phyloP scores from a whole-genome alignment of 331 rosid genomes.

The Quercus lobata region DNA sequence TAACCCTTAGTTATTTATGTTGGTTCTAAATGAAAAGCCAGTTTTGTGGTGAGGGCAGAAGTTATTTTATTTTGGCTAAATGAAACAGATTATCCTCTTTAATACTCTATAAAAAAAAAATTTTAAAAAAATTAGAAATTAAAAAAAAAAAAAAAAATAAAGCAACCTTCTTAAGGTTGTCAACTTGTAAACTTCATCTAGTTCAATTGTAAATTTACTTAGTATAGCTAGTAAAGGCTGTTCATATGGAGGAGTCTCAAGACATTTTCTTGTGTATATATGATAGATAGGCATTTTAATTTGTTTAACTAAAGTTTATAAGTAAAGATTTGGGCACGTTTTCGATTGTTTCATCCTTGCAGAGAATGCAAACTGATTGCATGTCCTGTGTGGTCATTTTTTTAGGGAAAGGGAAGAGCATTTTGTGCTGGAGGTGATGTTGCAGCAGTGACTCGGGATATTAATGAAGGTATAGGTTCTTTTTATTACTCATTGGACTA shows the following conservation, averaged over 20 bases:
- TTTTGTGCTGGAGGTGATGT: slow-evolving; percentile 99
- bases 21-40: background rate
- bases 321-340: background rate
- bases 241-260: background rate
- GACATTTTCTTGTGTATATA: background rate
- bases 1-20: too few relatives aligned
- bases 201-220: too few relatives aligned
- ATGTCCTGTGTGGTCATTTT: slow-evolving; percentile 2
- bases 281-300: background rate
- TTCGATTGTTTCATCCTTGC: background rate
- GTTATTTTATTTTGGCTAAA: background rate
- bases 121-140: too few relatives aligned
- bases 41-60: background rate
- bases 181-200: too few relatives aligned
- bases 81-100: background rate
- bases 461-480: slow-evolving; percentile 36
- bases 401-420: slow-evolving; percentile 91
- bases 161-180: background rate
- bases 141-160: background rate
- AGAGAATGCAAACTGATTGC: slow-evolving; percentile 7
- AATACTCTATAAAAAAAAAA: background rate
- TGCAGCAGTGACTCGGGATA: slow-evolving; percentile 53
- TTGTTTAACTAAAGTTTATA: background rate
- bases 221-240: background rate
- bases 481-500: slow-evolving; percentile 1